phyloP scores from a whole-genome alignment of 495 filamentous ascomycete species.

The Tuber borchii region DNA sequence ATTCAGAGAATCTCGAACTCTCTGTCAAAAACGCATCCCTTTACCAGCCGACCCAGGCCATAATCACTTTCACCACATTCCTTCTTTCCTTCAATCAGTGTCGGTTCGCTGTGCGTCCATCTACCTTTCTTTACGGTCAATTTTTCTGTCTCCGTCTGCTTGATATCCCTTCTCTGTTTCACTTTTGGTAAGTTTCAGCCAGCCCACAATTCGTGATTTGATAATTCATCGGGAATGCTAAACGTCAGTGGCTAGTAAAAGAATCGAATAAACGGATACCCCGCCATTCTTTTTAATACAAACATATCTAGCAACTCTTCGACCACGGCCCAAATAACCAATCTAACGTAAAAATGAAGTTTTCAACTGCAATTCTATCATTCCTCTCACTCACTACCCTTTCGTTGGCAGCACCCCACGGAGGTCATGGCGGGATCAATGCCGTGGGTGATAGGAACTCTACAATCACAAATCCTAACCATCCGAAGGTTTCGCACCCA shows the following conservation, averaged over 20 bases:
- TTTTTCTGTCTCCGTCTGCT: neutral
- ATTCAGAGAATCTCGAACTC: neutral
- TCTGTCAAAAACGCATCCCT: neutral
- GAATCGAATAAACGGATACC: neutral
- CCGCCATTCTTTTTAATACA: neutral
- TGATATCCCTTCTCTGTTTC: neutral
- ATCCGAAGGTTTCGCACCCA: neutral
- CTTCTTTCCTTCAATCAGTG: neutral
- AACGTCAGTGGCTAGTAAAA: neutral
- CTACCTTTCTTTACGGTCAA: neutral
- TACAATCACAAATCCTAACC: neutral
- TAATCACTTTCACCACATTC: neutral
- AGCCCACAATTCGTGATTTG: neutral
- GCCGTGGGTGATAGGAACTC: neutral
- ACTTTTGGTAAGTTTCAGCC: neutral
- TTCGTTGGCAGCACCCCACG: slow-evolving; percentile 25
- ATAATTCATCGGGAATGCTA: slow-evolving; percentile 1
- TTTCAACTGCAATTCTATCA: slow-evolving; percentile 18
- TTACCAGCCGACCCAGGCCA: neutral
- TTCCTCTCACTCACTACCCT: slow-evolving; percentile 19
- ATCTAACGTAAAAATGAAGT: slow-evolving; percentile 18
- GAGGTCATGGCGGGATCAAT: neutral
- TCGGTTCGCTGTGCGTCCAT: neutral
- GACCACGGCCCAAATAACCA: neutral
- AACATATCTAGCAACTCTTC: neutral